Conservation (phyloP, 148 eudicot genomes). For the Heliamphora exappendiculata region DNA sequence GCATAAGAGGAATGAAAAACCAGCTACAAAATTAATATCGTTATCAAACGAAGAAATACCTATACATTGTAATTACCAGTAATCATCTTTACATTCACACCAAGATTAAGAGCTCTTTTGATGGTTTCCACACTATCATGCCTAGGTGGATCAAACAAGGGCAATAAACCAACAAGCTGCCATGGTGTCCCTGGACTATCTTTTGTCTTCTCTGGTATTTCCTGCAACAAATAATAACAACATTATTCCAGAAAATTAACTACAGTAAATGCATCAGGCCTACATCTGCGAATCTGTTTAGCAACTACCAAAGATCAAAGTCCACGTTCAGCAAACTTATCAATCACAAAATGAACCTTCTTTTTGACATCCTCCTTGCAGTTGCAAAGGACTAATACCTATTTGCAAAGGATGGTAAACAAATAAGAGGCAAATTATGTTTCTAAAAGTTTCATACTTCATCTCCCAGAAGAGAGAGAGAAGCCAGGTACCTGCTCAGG, state of each 20-base stretch:
- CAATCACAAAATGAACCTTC: slow-evolving; percentile 56
- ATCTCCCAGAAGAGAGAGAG: neutral
- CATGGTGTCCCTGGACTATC: slow-evolving; percentile 51
- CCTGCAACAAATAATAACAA: slow-evolving; percentile 25
- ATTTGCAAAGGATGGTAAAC: slow-evolving; percentile 1
- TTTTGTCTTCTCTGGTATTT: slow-evolving; percentile 53
- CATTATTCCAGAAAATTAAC: neutral
- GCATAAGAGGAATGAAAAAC: neutral
- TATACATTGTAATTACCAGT: slow-evolving; percentile 26
- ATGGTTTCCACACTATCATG: slow-evolving; percentile 61
- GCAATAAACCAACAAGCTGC: slow-evolving; percentile 50
- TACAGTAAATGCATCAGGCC: neutral
- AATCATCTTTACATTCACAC: slow-evolving; percentile 56
- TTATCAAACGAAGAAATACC: neutral
- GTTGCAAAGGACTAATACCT: slow-evolving; percentile 38
- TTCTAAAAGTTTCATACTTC: neutral
- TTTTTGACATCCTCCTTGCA: slow-evolving; percentile 47
- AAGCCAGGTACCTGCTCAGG: slow-evolving; percentile 60
- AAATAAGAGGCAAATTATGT: slow-evolving; percentile 1
- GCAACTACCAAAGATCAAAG: slow-evolving; percentile 71
- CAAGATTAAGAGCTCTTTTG: slow-evolving; percentile 43
- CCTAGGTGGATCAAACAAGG: slow-evolving; percentile 57
- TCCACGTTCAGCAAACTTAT: slow-evolving; percentile 69
- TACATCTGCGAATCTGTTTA: slow-evolving; percentile 37
- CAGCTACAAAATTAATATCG: neutral